A percentile compares a stretch with the other conserved stretches of the same genome.
Evolutionary conservation across 768 basidiomycete genomes (phyloP).

Genomic region (Mycena indigotica): DNA sequence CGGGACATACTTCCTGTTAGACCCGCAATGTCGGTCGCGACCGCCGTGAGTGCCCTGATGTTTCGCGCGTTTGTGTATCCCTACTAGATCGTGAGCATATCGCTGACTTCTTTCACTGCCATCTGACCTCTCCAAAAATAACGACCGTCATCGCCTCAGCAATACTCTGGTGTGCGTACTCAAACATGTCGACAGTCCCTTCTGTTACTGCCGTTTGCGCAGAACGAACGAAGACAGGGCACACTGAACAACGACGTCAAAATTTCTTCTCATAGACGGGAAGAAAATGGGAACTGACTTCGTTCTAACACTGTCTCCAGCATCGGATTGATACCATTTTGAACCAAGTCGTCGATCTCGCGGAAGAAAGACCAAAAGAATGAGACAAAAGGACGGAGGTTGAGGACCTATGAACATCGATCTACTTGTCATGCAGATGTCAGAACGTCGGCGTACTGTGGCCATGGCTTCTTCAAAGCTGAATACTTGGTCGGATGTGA

Average conservation of each 20-base stretch:
- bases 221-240: conserved; percentile 24
- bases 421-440: not conserved
- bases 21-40: conserved; percentile 18
- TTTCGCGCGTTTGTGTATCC: conserved; percentile 28
- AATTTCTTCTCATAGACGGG: not conserved
- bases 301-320: conserved; percentile 28
- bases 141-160: conserved; percentile 35
- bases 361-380: conserved; percentile 31
- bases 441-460: conserved; percentile 21
- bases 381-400: conserved; percentile 31
- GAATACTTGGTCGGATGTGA: conserved; percentile 32
- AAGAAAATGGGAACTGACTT: conserved; percentile 10
- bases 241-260: conserved; percentile 11
- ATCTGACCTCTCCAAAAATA: conserved; percentile 30
- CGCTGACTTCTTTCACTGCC: conserved; percentile 1
- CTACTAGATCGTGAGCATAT: conserved; percentile 14
- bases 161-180: conserved; percentile 31
- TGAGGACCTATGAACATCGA: conserved; percentile 28
- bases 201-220: conserved; percentile 1
- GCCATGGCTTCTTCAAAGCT: conserved; percentile 37
- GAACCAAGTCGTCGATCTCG: conserved; percentile 32
- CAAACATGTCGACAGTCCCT: conserved; percentile 27
- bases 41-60: conserved; percentile 11
- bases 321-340: conserved; percentile 29
- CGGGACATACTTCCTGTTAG: conserved; percentile 18